These are phyloP conservation scores for Tetrapisispora iriomotensis DNA, from an alignment of 805 yeast species.

Conservation along the genomic window DNA sequence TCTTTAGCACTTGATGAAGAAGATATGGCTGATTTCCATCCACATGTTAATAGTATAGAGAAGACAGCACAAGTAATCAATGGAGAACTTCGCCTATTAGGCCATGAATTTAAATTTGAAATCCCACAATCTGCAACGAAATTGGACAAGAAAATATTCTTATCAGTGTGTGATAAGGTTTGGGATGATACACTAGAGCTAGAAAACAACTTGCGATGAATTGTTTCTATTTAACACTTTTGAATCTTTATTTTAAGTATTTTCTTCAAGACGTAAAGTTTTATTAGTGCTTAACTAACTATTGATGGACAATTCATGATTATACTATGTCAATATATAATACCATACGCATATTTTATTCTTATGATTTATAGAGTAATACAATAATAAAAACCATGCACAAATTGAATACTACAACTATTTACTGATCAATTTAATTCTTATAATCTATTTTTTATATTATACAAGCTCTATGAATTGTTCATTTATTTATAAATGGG, in stretches of 20 bases:
- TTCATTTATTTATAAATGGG: slow-evolving; percentile 27
- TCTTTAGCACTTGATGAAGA: slow-evolving; percentile 24
- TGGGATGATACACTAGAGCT: slow-evolving; percentile 23
- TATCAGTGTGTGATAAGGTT: slow-evolving; percentile 27
- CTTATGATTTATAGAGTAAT: too few species aligned
- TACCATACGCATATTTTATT: too few species aligned
- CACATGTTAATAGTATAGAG: not conserved
- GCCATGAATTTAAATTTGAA: slow-evolving; percentile 23
- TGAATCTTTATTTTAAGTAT: too few species aligned
- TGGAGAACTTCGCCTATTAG: slow-evolving; percentile 22
- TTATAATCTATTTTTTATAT: too few species aligned
- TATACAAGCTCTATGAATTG: too few species aligned
- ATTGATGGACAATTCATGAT: too few species aligned
- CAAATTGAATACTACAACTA: too few species aligned
- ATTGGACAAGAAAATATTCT: slow-evolving; percentile 25
- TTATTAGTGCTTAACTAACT: too few species aligned
- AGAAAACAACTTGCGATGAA: not conserved
- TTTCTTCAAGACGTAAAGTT: too few species aligned
- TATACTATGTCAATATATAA: too few species aligned
- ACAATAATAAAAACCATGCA: too few species aligned
- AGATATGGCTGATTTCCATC: slow-evolving; percentile 5
- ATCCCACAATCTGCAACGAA: slow-evolving; percentile 13
- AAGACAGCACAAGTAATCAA: not conserved
- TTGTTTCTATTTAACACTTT: not conserved
- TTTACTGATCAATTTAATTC: too few species aligned